phyloP scores from a whole-genome alignment of 352 stramenopile species.

The Phytophthora brassicae region DNA sequence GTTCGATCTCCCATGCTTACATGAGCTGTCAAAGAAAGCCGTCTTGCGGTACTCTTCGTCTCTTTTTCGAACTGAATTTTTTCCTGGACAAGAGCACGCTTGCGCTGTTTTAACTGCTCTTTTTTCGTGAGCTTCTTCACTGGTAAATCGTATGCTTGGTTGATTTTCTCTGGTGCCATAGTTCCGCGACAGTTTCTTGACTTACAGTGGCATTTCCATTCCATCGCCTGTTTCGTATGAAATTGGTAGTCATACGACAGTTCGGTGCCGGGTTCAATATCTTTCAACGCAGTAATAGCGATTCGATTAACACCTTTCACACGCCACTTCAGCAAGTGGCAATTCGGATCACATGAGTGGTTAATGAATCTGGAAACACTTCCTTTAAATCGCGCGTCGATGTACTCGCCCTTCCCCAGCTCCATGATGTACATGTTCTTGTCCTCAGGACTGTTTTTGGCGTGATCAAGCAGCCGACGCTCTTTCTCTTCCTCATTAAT shows the following conservation, averaged over 20 bases:
- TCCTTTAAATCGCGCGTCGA: slow-evolving; percentile 94
- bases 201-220: slow-evolving; percentile 89
- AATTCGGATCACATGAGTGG: slow-evolving; percentile 97
- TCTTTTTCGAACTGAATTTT: slow-evolving; percentile 72
- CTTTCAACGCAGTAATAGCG: slow-evolving; percentile 89
- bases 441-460: slow-evolving; percentile 88
- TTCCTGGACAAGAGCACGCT: slow-evolving; percentile 65
- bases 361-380: slow-evolving; percentile 97
- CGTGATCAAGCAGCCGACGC: slow-evolving; percentile 80
- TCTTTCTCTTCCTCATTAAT: slow-evolving; percentile 93
- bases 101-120: slow-evolving; percentile 64
- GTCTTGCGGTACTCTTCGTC: slow-evolving; percentile 57
- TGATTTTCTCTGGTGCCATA: slow-evolving; percentile 85
- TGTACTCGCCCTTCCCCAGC: slow-evolving; percentile 91
- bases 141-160: slow-evolving; percentile 30
- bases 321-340: slow-evolving; percentile 94
- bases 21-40: slow-evolving; percentile 65
- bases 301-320: slow-evolving; percentile 92
- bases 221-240: slow-evolving; percentile 81
- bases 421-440: slow-evolving; percentile 98
- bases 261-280: slow-evolving; percentile 90
- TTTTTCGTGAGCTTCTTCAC: slow-evolving; percentile 84
- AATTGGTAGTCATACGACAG: slow-evolving; percentile 96
- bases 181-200: slow-evolving; percentile 80
- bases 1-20: slow-evolving; percentile 53